These are phyloP conservation scores for Sphagnurus paluster DNA, from an alignment of 1,284 basidiomycete genomes.

Conservation along the genomic window DNA sequence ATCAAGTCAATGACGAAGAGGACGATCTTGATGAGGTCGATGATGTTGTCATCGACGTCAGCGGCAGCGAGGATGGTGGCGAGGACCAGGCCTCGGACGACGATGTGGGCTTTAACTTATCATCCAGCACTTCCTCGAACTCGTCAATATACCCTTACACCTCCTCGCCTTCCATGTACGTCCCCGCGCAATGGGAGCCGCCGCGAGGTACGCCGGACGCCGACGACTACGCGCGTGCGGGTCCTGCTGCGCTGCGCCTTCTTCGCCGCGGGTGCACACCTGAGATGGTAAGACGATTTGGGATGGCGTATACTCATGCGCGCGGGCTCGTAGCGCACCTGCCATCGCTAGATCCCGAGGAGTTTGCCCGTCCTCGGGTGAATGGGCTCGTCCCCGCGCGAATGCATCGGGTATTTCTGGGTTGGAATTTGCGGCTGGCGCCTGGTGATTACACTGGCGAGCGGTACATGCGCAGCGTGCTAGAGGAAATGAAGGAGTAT, in stretches of 20 bases:
- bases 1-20: background rate
- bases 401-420: conserved; percentile 49
- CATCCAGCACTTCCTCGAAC: too few relatives aligned
- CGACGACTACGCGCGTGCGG: conserved; percentile 32
- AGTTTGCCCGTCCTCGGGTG: conserved; percentile 21
- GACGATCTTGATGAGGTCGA: too few relatives aligned
- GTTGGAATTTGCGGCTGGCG: conserved; percentile 61
- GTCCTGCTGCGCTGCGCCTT: conserved; percentile 37
- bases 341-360: conserved; percentile 31
- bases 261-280: conserved; percentile 60
- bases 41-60: background rate
- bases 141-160: too few relatives aligned
- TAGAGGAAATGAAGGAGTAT: conserved; percentile 46
- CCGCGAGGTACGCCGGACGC: conserved; percentile 41
- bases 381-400: conserved; percentile 20
- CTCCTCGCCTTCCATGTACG: too few relatives aligned
- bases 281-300: conserved; percentile 56
- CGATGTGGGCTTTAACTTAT: too few relatives aligned
- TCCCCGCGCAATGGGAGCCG: conserved; percentile 56
- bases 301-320: conserved; percentile 53
- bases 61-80: conserved; percentile 15
- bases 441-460: conserved; percentile 52
- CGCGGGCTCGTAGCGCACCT: conserved; percentile 49
- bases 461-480: conserved; percentile 47
- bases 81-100: conserved; percentile 12